Base-by-base conservation (phyloP, 352 stramenopile genomes). In the Ochromonadaceae sp. region DNA sequence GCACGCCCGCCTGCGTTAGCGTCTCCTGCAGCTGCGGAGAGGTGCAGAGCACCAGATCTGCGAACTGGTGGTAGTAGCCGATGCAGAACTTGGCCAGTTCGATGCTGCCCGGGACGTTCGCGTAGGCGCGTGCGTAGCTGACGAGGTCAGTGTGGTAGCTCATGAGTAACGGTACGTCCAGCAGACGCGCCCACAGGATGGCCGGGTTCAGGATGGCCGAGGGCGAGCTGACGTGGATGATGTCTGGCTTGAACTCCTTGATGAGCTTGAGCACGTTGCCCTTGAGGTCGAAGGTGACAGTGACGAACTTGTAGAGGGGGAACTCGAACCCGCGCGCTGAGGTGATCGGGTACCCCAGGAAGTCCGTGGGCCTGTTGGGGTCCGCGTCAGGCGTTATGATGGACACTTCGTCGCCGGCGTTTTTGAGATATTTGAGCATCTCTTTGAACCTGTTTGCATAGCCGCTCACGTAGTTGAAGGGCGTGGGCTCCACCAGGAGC, bases 371-470 rank as follows among this genome's bases (percentile, higher is more conserved):
- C 46, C 68, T 44, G 31, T 82, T 46, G 0, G 72, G 34, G 38
- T 60, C 67, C 52, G 73, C 61, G 61, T 90, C 82, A 0, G 83
- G 77, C 0, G 82, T 90, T 14, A 88, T 52, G 57, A 90, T 80
- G 34, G 78, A 60, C 2, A 88, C 79, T 35, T 78, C 36, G 59
- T 85, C 78, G 1, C 74, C 76, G 2, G 77, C 75, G 41, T 82
- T 76, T 17, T 67, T 66, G 14, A 87, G 62, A 65, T 77, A 87
- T 50, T 82, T 82, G 4, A 91, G 69, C 77, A 88, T 83, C 70
- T 91, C 83, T 30, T 86, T 83, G 75, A 89, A 91, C 38, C 83
- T 76, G 69, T 91, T 91, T 60, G 81, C 72, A 66, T 91, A 91
- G 14, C 83, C 83, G 53, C 75, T 85, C 25, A 91, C 77, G 66